These are phyloP conservation scores for Lipomyces anomalus DNA, from an alignment of 805 yeast species.

Conservation along the genomic window DNA sequence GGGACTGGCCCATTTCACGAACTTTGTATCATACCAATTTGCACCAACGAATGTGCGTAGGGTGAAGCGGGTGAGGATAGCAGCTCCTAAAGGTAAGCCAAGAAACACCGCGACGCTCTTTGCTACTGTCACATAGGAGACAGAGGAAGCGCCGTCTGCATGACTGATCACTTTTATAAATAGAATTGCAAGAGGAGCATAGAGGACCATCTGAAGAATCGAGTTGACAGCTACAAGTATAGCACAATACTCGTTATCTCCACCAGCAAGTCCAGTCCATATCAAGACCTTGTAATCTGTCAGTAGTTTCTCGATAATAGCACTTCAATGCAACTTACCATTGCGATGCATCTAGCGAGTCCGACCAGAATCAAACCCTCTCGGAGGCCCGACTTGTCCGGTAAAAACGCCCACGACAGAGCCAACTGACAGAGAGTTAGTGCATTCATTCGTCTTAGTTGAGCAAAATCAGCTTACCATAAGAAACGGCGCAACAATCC, in stretches of 20 bases:
- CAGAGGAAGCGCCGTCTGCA: not conserved
- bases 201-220: slow-evolving; percentile 44
- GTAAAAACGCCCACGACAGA: slow-evolving; percentile 47
- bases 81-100: slow-evolving; percentile 49
- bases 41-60: slow-evolving; percentile 31
- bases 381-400: slow-evolving; percentile 44
- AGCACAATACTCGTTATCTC: slow-evolving; percentile 46
- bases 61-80: slow-evolving; percentile 37
- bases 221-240: slow-evolving; percentile 47
- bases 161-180: slow-evolving; percentile 36
- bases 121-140: slow-evolving; percentile 38
- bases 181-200: slow-evolving; percentile 48
- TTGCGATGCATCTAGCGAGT: slow-evolving; percentile 55
- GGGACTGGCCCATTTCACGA: slow-evolving; percentile 42
- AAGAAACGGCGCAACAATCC: slow-evolving; percentile 51
- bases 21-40: slow-evolving; percentile 31
- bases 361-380: slow-evolving; percentile 55
- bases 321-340: slow-evolving; percentile 31
- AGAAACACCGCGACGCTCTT: slow-evolving; percentile 47
- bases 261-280: slow-evolving; percentile 45
- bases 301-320: not conserved
- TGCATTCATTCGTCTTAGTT: no score
- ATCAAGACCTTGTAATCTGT: slow-evolving; percentile 26
- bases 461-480: slow-evolving; percentile 43
- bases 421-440: no score